phyloP scores from a whole-genome alignment of 768 basidiomycete species.

The Podaxis sp. region DNA sequence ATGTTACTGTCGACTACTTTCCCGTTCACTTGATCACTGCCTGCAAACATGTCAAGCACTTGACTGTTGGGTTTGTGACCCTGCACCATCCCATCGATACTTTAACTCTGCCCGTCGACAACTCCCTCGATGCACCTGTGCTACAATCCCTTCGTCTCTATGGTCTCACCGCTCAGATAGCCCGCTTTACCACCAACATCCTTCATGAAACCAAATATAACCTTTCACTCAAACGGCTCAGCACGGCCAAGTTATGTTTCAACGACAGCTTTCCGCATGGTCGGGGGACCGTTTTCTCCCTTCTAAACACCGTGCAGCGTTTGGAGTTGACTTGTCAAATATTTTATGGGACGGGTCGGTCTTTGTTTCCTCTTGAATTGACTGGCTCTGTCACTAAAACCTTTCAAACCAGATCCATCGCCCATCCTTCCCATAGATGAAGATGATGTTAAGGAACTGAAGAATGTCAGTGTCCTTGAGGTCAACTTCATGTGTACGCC shows the following conservation, averaged over 20 bases:
- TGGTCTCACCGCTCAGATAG: not conserved
- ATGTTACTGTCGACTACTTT: not conserved
- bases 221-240: not conserved
- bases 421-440: not conserved
- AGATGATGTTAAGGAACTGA: not conserved
- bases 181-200: not conserved
- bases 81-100: not conserved
- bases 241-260: not conserved
- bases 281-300: not conserved
- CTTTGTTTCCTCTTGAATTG: not conserved
- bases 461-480: not conserved
- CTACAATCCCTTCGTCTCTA: not conserved
- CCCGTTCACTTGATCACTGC: not conserved
- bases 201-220: not conserved
- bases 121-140: not conserved
- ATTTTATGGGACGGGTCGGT: not conserved
- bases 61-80: not conserved
- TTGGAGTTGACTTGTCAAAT: not conserved
- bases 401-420: not conserved
- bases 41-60: not conserved
- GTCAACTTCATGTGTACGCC: not conserved
- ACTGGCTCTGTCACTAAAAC: not conserved
- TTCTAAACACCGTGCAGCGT: not conserved
- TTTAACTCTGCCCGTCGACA: not conserved
- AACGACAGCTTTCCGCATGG: not conserved